Evolutionary conservation across 257 asterid species (phyloP).

Genomic region (Paulownia fortunei): DNA sequence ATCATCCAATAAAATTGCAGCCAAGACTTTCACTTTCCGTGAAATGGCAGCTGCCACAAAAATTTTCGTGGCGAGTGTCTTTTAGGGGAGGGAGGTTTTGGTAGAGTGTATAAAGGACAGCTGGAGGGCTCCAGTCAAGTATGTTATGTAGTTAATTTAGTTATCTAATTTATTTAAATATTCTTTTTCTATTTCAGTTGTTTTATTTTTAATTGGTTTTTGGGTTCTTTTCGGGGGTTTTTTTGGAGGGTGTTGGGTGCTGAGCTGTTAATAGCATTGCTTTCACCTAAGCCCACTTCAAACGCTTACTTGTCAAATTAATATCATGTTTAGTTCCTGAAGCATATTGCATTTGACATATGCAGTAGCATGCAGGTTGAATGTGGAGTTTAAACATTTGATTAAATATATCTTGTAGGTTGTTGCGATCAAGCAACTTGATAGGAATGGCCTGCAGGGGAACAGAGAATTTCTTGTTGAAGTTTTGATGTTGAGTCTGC

Average conservation of each 20-base stretch:
- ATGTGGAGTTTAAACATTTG: neutral
- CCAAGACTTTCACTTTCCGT: conserved; percentile 78
- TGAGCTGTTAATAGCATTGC: neutral
- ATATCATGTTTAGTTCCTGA: neutral
- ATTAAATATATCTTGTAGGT: conserved; percentile 41
- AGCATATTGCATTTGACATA: neutral
- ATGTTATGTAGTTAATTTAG: neutral
- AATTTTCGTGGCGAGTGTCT: conserved; percentile 73
- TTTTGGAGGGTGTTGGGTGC: neutral
- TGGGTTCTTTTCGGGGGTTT: neutral
- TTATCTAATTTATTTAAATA: neutral
- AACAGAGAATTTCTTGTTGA: conserved; percentile 91
- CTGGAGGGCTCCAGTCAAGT: conserved; percentile 75
- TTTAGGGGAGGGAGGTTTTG: conserved; percentile 96
- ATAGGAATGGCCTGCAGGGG: conserved; percentile 91
- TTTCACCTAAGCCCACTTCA: neutral
- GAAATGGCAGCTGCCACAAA: conserved; percentile 85
- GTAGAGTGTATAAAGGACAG: conserved; percentile 89
- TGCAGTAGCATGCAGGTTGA: neutral
- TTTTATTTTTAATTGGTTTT: neutral
- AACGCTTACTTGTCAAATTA: neutral
- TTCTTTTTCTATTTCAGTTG: neutral
- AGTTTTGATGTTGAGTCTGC: conserved; percentile 84
- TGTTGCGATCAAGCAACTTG: conserved; percentile 96
- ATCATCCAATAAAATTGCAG: conserved; percentile 67